phyloP scores from a whole-genome alignment of 2,329 filamentous ascomycete genomes.

The Emydomyces testavorans region DNA sequence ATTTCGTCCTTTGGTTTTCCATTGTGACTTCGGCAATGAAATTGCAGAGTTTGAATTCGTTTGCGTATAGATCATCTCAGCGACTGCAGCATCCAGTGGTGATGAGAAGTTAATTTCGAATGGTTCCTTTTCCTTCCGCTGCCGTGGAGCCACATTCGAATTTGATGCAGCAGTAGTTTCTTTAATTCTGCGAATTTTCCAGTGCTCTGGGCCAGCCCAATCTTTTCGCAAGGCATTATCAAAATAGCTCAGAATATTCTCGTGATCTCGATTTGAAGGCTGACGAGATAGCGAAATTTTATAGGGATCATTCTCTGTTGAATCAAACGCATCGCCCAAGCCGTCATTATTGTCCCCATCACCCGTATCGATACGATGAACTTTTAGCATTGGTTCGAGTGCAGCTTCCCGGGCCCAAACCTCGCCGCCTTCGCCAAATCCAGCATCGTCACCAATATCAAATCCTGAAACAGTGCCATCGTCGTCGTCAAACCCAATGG shows the following conservation, averaged over 20 bases:
- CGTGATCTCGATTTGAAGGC: conserved; percentile 59
- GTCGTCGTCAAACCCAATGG: conserved; percentile 69
- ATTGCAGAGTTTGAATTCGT: conserved; percentile 72
- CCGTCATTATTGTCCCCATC: conserved; percentile 44
- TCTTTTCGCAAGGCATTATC: conserved; percentile 94
- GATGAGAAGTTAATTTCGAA: conserved; percentile 87
- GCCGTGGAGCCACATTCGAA: conserved; percentile 38
- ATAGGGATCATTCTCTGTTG: conserved; percentile 55
- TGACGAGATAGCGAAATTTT: conserved; percentile 66
- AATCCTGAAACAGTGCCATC: conserved; percentile 57
- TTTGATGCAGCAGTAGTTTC: conserved; percentile 50
- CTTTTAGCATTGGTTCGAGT: conserved; percentile 71
- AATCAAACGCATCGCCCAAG: conserved; percentile 35
- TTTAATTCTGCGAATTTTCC: conserved; percentile 92
- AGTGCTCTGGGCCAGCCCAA: conserved; percentile 96
- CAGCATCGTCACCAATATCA: conserved; percentile 57
- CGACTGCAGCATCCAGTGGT: conserved; percentile 57
- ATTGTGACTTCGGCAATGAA: conserved; percentile 80
- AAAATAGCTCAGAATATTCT: conserved; percentile 96
- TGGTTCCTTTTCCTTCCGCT: conserved; percentile 87
- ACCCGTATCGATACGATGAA: conserved; percentile 50
- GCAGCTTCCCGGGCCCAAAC: conserved; percentile 88
- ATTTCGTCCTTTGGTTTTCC: conserved; percentile 87
- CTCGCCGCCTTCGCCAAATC: conserved; percentile 92
- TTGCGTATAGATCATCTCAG: conserved; percentile 68